Conservation (phyloP, 176 grass and related monocot genomes). For the Oryza australiensis region DNA sequence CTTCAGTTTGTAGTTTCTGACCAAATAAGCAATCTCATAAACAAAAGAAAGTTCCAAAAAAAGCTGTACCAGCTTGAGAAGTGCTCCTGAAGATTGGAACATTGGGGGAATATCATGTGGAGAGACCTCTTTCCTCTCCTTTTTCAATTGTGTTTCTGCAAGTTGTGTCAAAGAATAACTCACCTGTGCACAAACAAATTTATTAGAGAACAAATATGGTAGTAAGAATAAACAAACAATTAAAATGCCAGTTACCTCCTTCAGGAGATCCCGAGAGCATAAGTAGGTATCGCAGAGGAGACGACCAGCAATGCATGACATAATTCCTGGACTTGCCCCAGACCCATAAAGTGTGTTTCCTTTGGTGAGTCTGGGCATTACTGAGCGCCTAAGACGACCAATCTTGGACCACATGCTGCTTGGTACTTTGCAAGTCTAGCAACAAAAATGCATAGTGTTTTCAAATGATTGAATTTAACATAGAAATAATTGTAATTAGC, state of each 20-base stretch:
- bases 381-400: conserved; percentile 81
- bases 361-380: conserved; percentile 92
- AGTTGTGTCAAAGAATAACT: conserved; percentile 99
- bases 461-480: conserved; percentile 18
- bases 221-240: conserved; percentile 7
- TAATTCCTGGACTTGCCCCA: conserved; percentile 93
- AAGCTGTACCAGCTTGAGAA: conserved; percentile 84
- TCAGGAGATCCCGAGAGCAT: conserved; percentile 90
- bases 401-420: conserved; percentile 97
- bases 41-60: not conserved
- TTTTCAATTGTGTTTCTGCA: conserved; percentile 86
- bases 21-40: not conserved
- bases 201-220: conserved; percentile 10
- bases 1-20: conserved; percentile 33
- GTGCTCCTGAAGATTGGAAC: conserved; percentile 66
- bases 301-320: conserved; percentile 95
- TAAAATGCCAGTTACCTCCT: conserved; percentile 56
- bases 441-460: conserved; percentile 24
- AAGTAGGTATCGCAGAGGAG: conserved; percentile 97
- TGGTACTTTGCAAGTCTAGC: conserved; percentile 75
- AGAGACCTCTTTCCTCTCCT: conserved; percentile 75
- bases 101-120: conserved; percentile 89
- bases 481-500: conserved; percentile 1
- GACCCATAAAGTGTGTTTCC: conserved; percentile 88
- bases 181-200: conserved; percentile 55